Evolutionary conservation across 2,329 filamentous ascomycete species (phyloP).

Genomic region (Diplocarpon rosae): DNA sequence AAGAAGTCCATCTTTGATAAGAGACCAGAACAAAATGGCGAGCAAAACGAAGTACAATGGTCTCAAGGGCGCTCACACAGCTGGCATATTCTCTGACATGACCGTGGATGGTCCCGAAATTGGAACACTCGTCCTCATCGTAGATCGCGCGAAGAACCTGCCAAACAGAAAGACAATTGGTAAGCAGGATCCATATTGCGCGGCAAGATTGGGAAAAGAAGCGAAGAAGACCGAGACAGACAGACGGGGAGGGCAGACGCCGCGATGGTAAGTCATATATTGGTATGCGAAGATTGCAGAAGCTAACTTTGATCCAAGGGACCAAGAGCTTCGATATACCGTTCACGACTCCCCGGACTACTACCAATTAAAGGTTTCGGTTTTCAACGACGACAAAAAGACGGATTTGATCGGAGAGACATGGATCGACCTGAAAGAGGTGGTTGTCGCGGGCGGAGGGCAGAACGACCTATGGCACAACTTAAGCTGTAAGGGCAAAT

Average conservation of each 20-base stretch:
- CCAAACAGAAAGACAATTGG: constrained; percentile 96
- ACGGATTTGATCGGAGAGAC: constrained; percentile 93
- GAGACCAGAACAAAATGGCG: constrained; percentile 32
- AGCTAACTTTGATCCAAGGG: constrained; percentile 46
- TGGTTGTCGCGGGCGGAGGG: constrained; percentile 79
- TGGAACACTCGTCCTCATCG: constrained; percentile 81
- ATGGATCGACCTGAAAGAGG: constrained; percentile 72
- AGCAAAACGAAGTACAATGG: constrained; percentile 42
- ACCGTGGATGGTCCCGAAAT: constrained; percentile 86
- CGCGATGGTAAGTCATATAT: constrained; percentile 61
- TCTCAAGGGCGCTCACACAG: constrained; percentile 62
- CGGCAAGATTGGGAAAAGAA: constrained; percentile 86
- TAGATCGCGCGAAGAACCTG: constrained; percentile 93
- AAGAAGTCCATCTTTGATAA: constrained; percentile 1
- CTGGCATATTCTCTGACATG: constrained; percentile 92
- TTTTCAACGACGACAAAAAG: constrained; percentile 98
- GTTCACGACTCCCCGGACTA: constrained; percentile 97
- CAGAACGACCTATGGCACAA: constrained; percentile 89
- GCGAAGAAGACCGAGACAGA: constrained; percentile 96
- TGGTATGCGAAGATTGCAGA: background rate
- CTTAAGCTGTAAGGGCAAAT: constrained; percentile 82
- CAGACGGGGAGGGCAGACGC: constrained; percentile 87
- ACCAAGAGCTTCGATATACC: constrained; percentile 90
- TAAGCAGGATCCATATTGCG: constrained; percentile 97
- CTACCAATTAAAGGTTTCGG: constrained; percentile 85